Percentiles rank a stretch among this genome's conserved stretches.
These are phyloP conservation scores for Crucibulum laeve DNA, from an alignment of 768 basidiomycete genomes.

Conservation along the genomic window DNA sequence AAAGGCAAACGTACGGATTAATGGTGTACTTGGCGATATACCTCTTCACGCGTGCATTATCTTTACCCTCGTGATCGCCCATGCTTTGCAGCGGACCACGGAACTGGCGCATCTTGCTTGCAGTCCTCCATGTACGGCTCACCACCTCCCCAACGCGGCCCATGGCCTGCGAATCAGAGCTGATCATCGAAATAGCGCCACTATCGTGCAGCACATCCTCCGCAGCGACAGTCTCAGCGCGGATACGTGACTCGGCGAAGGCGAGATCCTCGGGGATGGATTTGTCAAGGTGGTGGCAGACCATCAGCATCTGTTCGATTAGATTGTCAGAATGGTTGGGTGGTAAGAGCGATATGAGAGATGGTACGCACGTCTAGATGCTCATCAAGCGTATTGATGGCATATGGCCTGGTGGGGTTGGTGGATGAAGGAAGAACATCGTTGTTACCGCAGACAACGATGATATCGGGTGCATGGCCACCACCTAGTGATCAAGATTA, in stretches of 20 bases:
- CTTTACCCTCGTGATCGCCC: slow-evolving; percentile 65
- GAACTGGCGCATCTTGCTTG: slow-evolving; percentile 86
- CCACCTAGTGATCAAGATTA: slow-evolving; percentile 47
- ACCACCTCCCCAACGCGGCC: slow-evolving; percentile 95
- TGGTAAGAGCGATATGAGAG: neutral
- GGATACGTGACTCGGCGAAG: slow-evolving; percentile 96
- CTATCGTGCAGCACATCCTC: slow-evolving; percentile 92
- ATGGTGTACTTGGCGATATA: slow-evolving; percentile 97
- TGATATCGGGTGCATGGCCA: slow-evolving; percentile 97
- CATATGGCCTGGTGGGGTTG: slow-evolving; percentile 92
- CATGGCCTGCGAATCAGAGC: slow-evolving; percentile 97
- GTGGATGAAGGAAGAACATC: slow-evolving; percentile 97
- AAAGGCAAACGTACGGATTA: slow-evolving; percentile 71
- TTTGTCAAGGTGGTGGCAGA: slow-evolving; percentile 95
- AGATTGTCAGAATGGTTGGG: slow-evolving; percentile 1
- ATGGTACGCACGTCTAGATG: slow-evolving; percentile 89
- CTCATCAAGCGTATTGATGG: slow-evolving; percentile 90
- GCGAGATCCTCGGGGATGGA: slow-evolving; percentile 90
- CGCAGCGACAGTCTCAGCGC: slow-evolving; percentile 94
- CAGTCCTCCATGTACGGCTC: slow-evolving; percentile 92
- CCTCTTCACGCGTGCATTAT: slow-evolving; percentile 91
- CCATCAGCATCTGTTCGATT: slow-evolving; percentile 99
- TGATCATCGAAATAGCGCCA: slow-evolving; percentile 96
- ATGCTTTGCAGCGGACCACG: slow-evolving; percentile 67
- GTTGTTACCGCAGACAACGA: slow-evolving; percentile 85